Conservation (phyloP, 345 rosid genomes). For the Eucalyptus dawsonii region DNA sequence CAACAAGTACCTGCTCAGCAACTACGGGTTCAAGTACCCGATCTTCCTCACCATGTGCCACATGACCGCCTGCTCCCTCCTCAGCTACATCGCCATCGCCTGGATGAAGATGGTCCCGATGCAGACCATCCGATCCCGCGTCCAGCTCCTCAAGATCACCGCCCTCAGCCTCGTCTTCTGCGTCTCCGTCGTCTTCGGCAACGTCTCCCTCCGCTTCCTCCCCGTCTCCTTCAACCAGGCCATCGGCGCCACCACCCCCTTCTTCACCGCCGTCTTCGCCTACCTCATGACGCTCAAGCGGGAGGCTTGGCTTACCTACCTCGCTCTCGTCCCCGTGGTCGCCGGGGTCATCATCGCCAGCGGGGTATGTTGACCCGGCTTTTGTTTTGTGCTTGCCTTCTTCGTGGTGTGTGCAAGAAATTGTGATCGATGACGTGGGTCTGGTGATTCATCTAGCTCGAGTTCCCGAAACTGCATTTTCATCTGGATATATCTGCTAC, state of each 20-base stretch:
- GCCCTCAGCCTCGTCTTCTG: constrained; percentile 84
- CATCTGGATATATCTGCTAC: neutral
- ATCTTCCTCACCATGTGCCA: constrained; percentile 99
- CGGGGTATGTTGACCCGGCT: constrained; percentile 39
- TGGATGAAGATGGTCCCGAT: constrained; percentile 98
- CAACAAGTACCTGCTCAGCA: constrained; percentile 88
- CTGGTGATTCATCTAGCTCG: neutral
- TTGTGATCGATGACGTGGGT: neutral
- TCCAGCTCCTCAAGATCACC: constrained; percentile 86
- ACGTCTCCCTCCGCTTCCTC: constrained; percentile 65
- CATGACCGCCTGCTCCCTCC: constrained; percentile 95
- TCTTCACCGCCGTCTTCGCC: constrained; percentile 94
- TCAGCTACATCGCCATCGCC: constrained; percentile 86
- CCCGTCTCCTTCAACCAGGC: constrained; percentile 97
- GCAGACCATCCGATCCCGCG: constrained; percentile 90
- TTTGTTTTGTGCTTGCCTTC: neutral
- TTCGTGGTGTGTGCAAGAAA: neutral
- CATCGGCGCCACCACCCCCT: constrained; percentile 96
- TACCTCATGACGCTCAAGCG: constrained; percentile 77
- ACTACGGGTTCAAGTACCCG: constrained; percentile 97
- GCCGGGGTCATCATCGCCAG: constrained; percentile 97
- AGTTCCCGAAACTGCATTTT: neutral
- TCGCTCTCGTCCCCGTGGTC: constrained; percentile 86
- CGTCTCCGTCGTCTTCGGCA: constrained; percentile 93
- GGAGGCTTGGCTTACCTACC: constrained; percentile 95